Percentiles rank a stretch among this genome's conserved stretches.
Evolutionary conservation across 768 basidiomycete genomes (phyloP).

Genomic region (Phaeotremella skinneri): DNA sequence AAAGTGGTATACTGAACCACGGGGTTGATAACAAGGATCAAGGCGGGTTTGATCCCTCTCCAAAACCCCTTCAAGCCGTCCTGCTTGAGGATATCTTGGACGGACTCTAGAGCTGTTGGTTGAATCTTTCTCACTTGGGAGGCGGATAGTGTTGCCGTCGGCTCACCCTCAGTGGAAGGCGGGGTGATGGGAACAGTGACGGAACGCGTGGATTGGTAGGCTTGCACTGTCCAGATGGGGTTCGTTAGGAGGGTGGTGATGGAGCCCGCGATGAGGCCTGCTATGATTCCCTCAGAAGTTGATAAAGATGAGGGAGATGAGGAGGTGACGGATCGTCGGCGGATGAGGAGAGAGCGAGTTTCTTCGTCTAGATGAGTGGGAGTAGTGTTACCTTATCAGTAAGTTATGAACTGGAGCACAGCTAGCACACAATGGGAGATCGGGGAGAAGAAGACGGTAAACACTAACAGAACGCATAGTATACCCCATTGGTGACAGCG

Average conservation of each 20-base stretch:
- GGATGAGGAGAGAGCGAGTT: constrained; percentile 47
- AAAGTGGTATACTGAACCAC: constrained; percentile 95
- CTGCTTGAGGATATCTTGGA: constrained; percentile 66
- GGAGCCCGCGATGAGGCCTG: constrained; percentile 82
- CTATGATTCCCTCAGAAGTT: constrained; percentile 84
- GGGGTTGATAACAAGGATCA: constrained; percentile 89
- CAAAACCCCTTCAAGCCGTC: constrained; percentile 81
- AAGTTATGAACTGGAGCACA: neutral
- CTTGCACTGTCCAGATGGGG: constrained; percentile 96
- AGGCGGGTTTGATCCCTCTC: constrained; percentile 89
- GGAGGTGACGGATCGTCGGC: constrained; percentile 22
- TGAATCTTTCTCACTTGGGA: constrained; percentile 41
- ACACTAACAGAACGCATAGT: constrained; percentile 60
- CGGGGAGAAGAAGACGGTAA: neutral
- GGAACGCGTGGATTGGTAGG: constrained; percentile 64
- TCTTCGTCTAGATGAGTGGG: constrained; percentile 49
- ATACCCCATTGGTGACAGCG: constrained; percentile 86
- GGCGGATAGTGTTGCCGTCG: neutral
- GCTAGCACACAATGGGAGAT: neutral
- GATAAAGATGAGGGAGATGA: constrained; percentile 57
- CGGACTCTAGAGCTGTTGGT: constrained; percentile 65
- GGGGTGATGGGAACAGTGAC: constrained; percentile 18
- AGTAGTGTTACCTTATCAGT: too few species aligned
- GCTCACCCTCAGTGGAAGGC: too few species aligned
- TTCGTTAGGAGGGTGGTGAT: constrained; percentile 86